phyloP scores from a whole-genome alignment of 2,329 filamentous ascomycete species.

The Beauveria sp. region DNA sequence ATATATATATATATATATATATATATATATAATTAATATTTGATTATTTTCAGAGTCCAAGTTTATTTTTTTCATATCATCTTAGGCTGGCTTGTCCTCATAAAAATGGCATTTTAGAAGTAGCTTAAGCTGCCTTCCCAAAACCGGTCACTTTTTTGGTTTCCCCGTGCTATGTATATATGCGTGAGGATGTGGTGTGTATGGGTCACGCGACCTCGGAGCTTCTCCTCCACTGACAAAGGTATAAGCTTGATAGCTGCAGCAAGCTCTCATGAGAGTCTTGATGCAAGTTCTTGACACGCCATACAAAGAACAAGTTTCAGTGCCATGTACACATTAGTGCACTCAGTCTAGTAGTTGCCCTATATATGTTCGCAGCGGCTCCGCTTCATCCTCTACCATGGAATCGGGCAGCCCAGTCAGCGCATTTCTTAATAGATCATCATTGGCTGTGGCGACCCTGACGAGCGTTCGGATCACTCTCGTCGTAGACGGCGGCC shows the following conservation, averaged over 20 bases:
- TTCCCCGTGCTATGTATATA: too few relatives aligned
- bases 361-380: constrained; percentile 36
- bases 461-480: constrained; percentile 25
- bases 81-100: too few relatives aligned
- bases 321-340: background rate
- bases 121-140: too few relatives aligned
- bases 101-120: too few relatives aligned
- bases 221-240: too few relatives aligned
- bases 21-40: too few relatives aligned
- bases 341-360: background rate
- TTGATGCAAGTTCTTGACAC: background rate
- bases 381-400: constrained; percentile 43
- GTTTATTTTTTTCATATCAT: too few relatives aligned
- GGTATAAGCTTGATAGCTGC: background rate
- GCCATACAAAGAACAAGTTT: background rate
- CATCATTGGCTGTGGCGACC: constrained; percentile 33
- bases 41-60: too few relatives aligned
- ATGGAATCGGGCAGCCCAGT: constrained; percentile 39
- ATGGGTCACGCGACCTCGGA: too few relatives aligned
- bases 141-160: too few relatives aligned
- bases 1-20: too few relatives aligned
- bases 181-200: too few relatives aligned
- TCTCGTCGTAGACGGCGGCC: constrained; percentile 13
- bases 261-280: background rate
- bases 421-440: constrained; percentile 31